Percentiles rank a stretch among this genome's conserved stretches.
Conservation (phyloP, 371 early-diverging fungal genomes). For the Rhizopus stolonifer region DNA sequence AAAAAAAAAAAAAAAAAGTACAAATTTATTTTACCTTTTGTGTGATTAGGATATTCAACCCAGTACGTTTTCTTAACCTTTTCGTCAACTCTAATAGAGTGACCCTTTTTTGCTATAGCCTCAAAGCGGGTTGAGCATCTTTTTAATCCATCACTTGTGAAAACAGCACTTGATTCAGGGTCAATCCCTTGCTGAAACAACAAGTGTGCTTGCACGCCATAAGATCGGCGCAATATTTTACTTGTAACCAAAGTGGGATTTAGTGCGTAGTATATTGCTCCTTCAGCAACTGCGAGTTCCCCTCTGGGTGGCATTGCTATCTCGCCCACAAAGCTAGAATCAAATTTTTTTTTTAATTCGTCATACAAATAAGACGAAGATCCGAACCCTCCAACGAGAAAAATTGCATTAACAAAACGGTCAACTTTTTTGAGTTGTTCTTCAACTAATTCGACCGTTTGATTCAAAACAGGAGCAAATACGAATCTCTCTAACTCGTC, state of each 20-base stretch:
- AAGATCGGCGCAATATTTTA: conserved; percentile 57
- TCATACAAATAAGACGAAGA: conserved; percentile 57
- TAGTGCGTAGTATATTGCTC: conserved; percentile 54
- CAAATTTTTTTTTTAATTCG: conserved; percentile 39
- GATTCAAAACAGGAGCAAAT: conserved; percentile 47
- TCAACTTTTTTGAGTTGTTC: conserved; percentile 44
- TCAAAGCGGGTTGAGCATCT: conserved; percentile 50
- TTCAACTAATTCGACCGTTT: conserved; percentile 41
- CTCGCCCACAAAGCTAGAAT: conserved; percentile 26
- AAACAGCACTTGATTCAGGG: conserved; percentile 45
- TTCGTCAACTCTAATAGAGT: conserved; percentile 38
- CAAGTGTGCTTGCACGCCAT: conserved; percentile 56
- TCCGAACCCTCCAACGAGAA: conserved; percentile 65
- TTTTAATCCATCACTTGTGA: conserved; percentile 47
- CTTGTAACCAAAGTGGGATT: conserved; percentile 50
- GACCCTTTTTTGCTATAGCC: conserved; percentile 45
- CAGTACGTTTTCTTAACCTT: conserved; percentile 18
- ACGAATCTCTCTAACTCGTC: conserved; percentile 50
- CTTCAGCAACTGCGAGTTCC: conserved; percentile 51
- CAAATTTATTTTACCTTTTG: conserved; percentile 24
- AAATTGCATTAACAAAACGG: conserved; percentile 44
- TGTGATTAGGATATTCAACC: conserved; percentile 39
- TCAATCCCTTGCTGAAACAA: conserved; percentile 53
- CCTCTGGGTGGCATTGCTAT: conserved; percentile 52
- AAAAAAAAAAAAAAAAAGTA: no score